phyloP scores from a whole-genome alignment of 2,329 filamentous ascomycete genomes.

The Lecanoromycetidae sp. region DNA sequence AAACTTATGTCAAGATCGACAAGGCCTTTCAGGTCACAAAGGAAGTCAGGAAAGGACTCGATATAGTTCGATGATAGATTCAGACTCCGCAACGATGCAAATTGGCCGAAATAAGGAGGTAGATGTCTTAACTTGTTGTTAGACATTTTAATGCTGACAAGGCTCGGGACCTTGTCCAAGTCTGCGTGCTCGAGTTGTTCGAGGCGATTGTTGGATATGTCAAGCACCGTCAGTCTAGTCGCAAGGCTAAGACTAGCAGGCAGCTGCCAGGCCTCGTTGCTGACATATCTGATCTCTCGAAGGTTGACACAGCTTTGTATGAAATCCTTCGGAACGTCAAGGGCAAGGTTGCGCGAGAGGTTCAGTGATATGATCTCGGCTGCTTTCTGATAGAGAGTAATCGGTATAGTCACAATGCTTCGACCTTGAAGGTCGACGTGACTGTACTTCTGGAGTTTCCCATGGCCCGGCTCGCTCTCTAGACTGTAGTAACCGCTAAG shows the following conservation, averaged over 20 bases:
- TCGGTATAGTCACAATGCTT: conserved; percentile 89
- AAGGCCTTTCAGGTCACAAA: conserved; percentile 69
- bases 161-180: conserved; percentile 58
- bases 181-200: conserved; percentile 79
- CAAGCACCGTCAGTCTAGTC: conserved; percentile 69
- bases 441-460: conserved; percentile 75
- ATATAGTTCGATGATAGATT: conserved; percentile 93
- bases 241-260: conserved; percentile 76
- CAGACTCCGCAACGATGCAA: conserved; percentile 64
- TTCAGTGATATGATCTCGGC: conserved; percentile 91
- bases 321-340: conserved; percentile 91
- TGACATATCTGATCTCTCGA: conserved; percentile 89
- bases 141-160: conserved; percentile 82
- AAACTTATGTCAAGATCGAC: conserved; percentile 95
- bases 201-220: conserved; percentile 87
- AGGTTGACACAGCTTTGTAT: conserved; percentile 85
- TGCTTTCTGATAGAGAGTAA: conserved; percentile 82
- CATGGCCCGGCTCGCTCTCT: conserved; percentile 61
- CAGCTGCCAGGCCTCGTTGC: conserved; percentile 79
- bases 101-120: conserved; percentile 71
- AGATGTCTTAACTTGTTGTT: conserved; percentile 79
- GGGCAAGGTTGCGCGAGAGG: conserved; percentile 77
- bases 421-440: conserved; percentile 84
- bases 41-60: conserved; percentile 68
- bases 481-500: conserved; percentile 65